Evolutionary conservation across 495 filamentous ascomycete genomes (phyloP).

Genomic region (Talaromyces liani): DNA sequence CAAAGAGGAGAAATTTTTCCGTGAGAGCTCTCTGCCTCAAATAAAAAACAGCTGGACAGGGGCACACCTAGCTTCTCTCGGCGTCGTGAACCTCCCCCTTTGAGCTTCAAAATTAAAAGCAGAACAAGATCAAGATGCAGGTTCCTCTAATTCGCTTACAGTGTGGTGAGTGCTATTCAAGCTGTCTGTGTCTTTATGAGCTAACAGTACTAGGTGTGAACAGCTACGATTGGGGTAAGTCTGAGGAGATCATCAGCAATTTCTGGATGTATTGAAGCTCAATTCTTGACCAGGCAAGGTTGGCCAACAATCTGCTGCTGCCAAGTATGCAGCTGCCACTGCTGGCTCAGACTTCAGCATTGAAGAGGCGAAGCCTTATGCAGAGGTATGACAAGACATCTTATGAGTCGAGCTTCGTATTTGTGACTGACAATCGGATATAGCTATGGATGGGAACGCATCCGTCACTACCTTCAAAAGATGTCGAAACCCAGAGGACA

Average conservation of each 20-base stretch:
- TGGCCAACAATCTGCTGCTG: slow-evolving; percentile 67
- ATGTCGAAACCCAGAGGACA: slow-evolving; percentile 73
- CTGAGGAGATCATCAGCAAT: not conserved
- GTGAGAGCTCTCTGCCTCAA: not conserved
- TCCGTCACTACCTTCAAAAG: slow-evolving; percentile 88
- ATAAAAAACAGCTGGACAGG: not conserved
- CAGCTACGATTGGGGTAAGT: slow-evolving; percentile 93
- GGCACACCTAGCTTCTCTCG: not conserved
- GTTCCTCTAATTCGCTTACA: slow-evolving; percentile 84
- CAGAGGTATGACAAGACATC: slow-evolving; percentile 54
- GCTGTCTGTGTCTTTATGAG: slow-evolving; percentile 9
- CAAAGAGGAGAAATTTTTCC: not conserved
- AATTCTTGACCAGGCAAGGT: slow-evolving; percentile 48
- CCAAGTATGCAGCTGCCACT: slow-evolving; percentile 70
- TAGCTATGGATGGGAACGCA: slow-evolving; percentile 99
- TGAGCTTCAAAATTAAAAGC: slow-evolving; percentile 15
- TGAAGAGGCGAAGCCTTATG: slow-evolving; percentile 72
- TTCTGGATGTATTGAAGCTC: slow-evolving; percentile 7
- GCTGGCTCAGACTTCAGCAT: slow-evolving; percentile 63
- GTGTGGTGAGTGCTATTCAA: slow-evolving; percentile 56
- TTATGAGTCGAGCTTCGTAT: slow-evolving; percentile 15
- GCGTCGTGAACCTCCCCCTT: slow-evolving; percentile 4
- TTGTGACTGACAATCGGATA: not conserved
- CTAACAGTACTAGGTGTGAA: slow-evolving; percentile 58
- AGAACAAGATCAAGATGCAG: slow-evolving; percentile 48